phyloP scores from a whole-genome alignment of 1,284 basidiomycete species.

The Anthracocystis setariae region DNA sequence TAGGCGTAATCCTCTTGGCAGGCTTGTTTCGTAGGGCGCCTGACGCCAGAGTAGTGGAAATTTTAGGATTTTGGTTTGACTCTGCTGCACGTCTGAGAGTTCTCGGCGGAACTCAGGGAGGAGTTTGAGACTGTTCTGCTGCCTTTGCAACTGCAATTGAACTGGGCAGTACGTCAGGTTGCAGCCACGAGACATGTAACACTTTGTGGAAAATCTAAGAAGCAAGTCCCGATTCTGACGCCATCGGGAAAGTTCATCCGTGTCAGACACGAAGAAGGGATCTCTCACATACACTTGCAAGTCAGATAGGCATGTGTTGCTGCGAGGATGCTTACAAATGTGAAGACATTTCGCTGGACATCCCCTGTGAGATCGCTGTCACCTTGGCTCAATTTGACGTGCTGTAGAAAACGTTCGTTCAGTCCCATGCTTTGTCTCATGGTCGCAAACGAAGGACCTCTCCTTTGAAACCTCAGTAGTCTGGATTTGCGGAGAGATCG shows the following conservation, averaged over 20 bases:
- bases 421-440: too few relatives aligned
- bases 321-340: not conserved
- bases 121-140: not conserved
- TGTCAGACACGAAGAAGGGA: too few relatives aligned
- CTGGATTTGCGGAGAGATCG: constrained; percentile 1
- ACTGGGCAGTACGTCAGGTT: not conserved
- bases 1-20: not conserved
- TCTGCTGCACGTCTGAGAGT: too few relatives aligned
- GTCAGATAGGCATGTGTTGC: not conserved
- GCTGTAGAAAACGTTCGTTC: too few relatives aligned
- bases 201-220: too few relatives aligned
- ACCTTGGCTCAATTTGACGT: constrained; percentile 3
- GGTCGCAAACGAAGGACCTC: not conserved
- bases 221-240: too few relatives aligned
- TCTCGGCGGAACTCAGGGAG: not conserved
- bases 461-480: too few relatives aligned
- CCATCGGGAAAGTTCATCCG: too few relatives aligned
- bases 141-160: not conserved
- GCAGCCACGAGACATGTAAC: too few relatives aligned
- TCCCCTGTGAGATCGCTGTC: constrained; percentile 1
- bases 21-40: not conserved
- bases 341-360: not conserved
- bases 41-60: too few relatives aligned
- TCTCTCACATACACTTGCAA: too few relatives aligned
- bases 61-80: too few relatives aligned